Conservation (phyloP, 208 protist species). For the Wallacemonas sp. region DNA sequence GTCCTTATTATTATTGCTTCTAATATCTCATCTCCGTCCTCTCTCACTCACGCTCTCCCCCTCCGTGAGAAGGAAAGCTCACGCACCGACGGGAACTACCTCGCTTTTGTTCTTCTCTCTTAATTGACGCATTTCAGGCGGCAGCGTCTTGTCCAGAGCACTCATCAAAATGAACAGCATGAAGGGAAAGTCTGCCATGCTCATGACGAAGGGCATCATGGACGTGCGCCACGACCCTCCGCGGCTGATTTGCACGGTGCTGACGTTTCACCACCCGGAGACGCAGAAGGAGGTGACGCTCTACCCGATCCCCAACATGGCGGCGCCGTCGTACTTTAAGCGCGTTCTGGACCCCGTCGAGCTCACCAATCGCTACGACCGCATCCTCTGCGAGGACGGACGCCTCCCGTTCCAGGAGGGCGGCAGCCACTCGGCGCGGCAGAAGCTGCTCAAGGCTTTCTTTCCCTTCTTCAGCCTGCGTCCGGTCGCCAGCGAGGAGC, state of each 20-base stretch:
- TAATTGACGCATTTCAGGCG: no score
- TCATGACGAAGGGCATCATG: constrained; percentile 87
- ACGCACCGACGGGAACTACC: no score
- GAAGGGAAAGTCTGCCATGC: constrained; percentile 67
- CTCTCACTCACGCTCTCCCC: no score
- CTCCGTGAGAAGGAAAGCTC: no score
- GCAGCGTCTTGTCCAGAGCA: no score
- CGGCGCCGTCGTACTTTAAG: constrained; percentile 61
- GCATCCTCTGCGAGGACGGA: constrained; percentile 84
- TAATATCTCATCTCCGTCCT: no score
- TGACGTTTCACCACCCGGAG: constrained; percentile 63
- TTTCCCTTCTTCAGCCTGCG: constrained; percentile 77
- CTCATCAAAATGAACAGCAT: constrained; percentile 53
- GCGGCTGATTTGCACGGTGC: constrained; percentile 64
- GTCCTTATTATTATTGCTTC: no score
- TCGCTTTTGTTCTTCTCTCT: no score
- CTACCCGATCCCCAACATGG: constrained; percentile 78
- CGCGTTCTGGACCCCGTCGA: constrained; percentile 45
- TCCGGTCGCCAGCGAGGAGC: constrained; percentile 43
- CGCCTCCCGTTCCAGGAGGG: constrained; percentile 70
- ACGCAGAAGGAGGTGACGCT: constrained; percentile 81
- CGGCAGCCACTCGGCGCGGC: constrained; percentile 33
- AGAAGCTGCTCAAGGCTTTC: constrained; percentile 42
- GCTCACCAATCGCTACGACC: constrained; percentile 55
- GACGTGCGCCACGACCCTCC: constrained; percentile 75